These are phyloP conservation scores for Penicillium sp. DNA, from an alignment of 2,329 filamentous ascomycete species.

Conservation along the genomic window DNA sequence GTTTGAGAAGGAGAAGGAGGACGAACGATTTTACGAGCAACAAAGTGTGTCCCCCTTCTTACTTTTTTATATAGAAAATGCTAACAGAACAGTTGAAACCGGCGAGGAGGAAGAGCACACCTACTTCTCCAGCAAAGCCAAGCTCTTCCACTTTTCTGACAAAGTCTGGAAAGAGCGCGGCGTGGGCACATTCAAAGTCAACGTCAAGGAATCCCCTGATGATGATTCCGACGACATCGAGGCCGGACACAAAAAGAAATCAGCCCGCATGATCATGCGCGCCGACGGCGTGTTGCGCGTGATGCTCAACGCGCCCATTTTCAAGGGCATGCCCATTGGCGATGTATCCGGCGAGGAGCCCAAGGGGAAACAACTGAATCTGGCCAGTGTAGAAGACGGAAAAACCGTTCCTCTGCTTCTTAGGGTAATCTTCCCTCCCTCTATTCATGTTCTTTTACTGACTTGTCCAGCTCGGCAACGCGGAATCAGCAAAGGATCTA, in stretches of 20 bases:
- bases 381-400: slow-evolving; percentile 56
- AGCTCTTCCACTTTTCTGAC: slow-evolving; percentile 74
- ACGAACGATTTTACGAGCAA: slow-evolving; percentile 51
- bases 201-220: slow-evolving; percentile 62
- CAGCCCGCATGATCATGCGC: slow-evolving; percentile 77
- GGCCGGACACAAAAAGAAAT: slow-evolving; percentile 18
- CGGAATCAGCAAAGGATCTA: slow-evolving; percentile 45
- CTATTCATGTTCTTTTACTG: background rate
- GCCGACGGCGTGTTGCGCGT: slow-evolving; percentile 85
- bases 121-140: slow-evolving; percentile 70
- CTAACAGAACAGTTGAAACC: slow-evolving; percentile 64
- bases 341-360: slow-evolving; percentile 60
- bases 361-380: slow-evolving; percentile 64
- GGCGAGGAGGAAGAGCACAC: slow-evolving; percentile 82
- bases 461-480: slow-evolving; percentile 41
- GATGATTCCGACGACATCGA: slow-evolving; percentile 38
- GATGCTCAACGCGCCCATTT: slow-evolving; percentile 77
- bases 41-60: slow-evolving; percentile 55
- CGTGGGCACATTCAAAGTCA: slow-evolving; percentile 77
- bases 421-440: slow-evolving; percentile 44
- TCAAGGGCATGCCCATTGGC: slow-evolving; percentile 74
- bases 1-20: slow-evolving; percentile 48
- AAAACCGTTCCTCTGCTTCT: slow-evolving; percentile 52
- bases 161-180: slow-evolving; percentile 88
- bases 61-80: background rate